Conservation (phyloP, 441 rosid genomes). For the Capsella rubella region DNA sequence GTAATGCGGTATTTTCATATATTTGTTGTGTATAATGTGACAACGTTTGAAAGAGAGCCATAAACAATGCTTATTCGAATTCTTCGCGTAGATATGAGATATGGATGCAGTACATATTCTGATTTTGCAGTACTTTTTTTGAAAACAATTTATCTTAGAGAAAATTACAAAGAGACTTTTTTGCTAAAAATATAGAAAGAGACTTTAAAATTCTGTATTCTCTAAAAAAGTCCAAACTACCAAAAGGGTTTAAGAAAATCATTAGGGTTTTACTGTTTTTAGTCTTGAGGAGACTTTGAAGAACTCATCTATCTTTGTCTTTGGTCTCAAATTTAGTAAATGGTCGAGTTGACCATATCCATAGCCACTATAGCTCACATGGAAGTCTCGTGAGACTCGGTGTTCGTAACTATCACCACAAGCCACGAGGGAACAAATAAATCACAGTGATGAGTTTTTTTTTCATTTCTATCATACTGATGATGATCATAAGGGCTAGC, state of each 20-base stretch:
- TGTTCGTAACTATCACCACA: not conserved
- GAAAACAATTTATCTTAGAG: not conserved
- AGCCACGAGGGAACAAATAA: constrained; percentile 1
- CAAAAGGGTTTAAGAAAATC: constrained; percentile 31
- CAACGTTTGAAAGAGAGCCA: constrained; percentile 19
- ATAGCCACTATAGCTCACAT: constrained; percentile 17
- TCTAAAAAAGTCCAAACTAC: constrained; percentile 5
- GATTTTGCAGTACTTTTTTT: constrained; percentile 7
- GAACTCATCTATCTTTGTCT: constrained; percentile 29
- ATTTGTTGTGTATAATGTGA: constrained; percentile 25
- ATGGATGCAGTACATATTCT: constrained; percentile 33
- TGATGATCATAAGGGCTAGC: not conserved
- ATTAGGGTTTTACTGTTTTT: constrained; percentile 40
- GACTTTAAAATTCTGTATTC: not conserved
- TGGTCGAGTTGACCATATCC: constrained; percentile 14
- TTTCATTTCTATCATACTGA: too few relatives aligned
- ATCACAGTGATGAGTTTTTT: not conserved
- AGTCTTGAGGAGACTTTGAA: not conserved
- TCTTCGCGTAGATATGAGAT: constrained; percentile 23
- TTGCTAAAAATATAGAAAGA: not conserved
- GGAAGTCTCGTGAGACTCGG: constrained; percentile 24
- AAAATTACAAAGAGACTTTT: not conserved
- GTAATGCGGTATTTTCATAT: not conserved
- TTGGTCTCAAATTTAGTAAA: constrained; percentile 16
- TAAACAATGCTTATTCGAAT: constrained; percentile 33